phyloP scores from a whole-genome alignment of 768 basidiomycete genomes.

The Polyporus arcularius region DNA sequence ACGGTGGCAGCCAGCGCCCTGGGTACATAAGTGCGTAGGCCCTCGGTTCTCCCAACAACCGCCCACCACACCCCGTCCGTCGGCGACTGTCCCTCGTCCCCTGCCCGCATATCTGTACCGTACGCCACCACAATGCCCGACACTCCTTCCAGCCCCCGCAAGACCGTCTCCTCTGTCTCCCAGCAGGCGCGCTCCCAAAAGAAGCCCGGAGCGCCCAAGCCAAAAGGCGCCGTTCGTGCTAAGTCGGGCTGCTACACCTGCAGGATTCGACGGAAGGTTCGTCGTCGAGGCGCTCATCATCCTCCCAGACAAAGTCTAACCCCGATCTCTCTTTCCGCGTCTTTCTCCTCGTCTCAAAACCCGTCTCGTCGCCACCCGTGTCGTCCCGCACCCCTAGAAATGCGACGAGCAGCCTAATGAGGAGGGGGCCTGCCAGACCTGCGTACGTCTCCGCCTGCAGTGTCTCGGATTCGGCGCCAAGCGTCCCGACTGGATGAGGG shows the following conservation, averaged over 20 bases:
- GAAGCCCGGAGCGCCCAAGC: slow-evolving; percentile 60
- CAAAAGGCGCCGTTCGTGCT: slow-evolving; percentile 80
- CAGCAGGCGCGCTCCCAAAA: slow-evolving; percentile 32
- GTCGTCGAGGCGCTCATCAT: slow-evolving; percentile 19
- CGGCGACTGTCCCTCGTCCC: slow-evolving; percentile 13
- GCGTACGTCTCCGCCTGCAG: slow-evolving; percentile 76
- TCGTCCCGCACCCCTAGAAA: slow-evolving; percentile 51
- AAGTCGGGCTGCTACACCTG: slow-evolving; percentile 91
- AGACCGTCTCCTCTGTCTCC: slow-evolving; percentile 34
- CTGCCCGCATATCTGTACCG: slow-evolving; percentile 9
- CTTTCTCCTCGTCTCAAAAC: slow-evolving; percentile 11
- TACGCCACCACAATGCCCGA: slow-evolving; percentile 33
- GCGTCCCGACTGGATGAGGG: slow-evolving; percentile 83
- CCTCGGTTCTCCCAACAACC: slow-evolving; percentile 26
- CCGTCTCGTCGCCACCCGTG: slow-evolving; percentile 20
- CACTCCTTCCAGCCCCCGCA: slow-evolving; percentile 34
- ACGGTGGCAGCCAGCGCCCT: slow-evolving; percentile 28
- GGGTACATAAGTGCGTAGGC: slow-evolving; percentile 39
- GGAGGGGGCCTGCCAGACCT: slow-evolving; percentile 71
- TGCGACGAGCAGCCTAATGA: slow-evolving; percentile 74
- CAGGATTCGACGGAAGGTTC: slow-evolving; percentile 81
- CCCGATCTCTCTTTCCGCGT: slow-evolving; percentile 20
- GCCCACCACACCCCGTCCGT: slow-evolving; percentile 25
- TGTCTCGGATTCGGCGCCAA: slow-evolving; percentile 86
- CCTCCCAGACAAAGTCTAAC: slow-evolving; percentile 14